Conservation (phyloP, 2,329 filamentous ascomycete genomes). For the Neofusicoccum parvum region DNA sequence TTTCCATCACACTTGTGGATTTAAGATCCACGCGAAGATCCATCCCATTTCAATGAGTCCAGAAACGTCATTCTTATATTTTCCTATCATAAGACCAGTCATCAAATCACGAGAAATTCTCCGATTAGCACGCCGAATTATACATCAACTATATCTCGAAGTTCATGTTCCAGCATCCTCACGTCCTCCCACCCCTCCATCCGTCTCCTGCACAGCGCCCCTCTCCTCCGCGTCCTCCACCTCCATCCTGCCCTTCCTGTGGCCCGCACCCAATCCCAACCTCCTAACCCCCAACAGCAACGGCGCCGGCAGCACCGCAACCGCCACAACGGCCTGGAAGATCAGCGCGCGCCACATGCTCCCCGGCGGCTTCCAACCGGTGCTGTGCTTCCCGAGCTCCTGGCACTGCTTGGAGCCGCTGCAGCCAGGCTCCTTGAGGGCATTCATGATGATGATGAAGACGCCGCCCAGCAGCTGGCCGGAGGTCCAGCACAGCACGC, state of each 20-base stretch:
- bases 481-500: conserved; percentile 79
- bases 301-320: conserved; percentile 67
- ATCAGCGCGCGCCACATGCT: conserved; percentile 77
- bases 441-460: conserved; percentile 82
- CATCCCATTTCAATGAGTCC: no score
- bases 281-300: conserved; percentile 63
- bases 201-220: conserved; percentile 3
- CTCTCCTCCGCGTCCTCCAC: conserved; percentile 32
- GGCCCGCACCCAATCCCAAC: conserved; percentile 57
- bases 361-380: conserved; percentile 54
- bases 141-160: no score
- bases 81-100: no score
- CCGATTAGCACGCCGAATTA: no score
- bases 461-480: conserved; percentile 84
- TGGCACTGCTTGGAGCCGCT: conserved; percentile 32
- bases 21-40: no score
- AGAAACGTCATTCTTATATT: no score
- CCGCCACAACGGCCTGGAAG: conserved; percentile 74
- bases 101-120: no score
- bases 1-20: no score
- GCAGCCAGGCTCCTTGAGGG: conserved; percentile 55
- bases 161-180: neutral
- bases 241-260: conserved; percentile 31
- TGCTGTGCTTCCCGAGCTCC: conserved; percentile 29
- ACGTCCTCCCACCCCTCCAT: neutral